Conservation (phyloP, 1,284 basidiomycete genomes). For the Ganoderma resinaceum region DNA sequence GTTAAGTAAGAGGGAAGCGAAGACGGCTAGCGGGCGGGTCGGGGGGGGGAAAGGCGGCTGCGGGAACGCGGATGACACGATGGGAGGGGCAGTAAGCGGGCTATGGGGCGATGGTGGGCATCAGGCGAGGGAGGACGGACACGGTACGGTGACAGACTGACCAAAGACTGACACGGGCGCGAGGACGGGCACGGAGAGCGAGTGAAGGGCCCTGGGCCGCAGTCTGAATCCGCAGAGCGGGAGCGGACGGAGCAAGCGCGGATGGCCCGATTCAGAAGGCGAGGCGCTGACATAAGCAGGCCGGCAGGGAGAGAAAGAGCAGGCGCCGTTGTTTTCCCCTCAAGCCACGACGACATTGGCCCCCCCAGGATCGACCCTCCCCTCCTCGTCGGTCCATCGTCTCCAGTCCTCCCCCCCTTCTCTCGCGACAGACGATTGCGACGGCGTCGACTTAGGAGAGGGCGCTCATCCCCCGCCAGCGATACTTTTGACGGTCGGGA, state of each 20-base stretch:
- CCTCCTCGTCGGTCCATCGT: conserved; percentile 47
- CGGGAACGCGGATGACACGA: conserved; percentile 12
- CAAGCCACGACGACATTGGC: conserved; percentile 43
- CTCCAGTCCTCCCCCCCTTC: conserved; percentile 40
- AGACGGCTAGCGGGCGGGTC: conserved; percentile 7
- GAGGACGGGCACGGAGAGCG: not conserved
- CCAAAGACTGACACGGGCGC: not conserved
- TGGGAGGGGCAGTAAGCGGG: not conserved
- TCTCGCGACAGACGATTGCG: conserved; percentile 51
- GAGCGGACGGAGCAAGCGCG: conserved; percentile 14
- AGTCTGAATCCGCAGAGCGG: too few species aligned
- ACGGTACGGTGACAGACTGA: not conserved
- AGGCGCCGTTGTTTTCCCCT: conserved; percentile 29
- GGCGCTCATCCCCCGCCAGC: conserved; percentile 40
- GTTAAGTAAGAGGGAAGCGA: conserved; percentile 1
- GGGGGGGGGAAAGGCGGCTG: not conserved
- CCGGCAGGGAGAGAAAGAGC: conserved; percentile 25
- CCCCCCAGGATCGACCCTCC: conserved; percentile 54
- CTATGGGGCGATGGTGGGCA: conserved; percentile 2
- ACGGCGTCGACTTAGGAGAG: conserved; percentile 46
- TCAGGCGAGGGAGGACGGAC: not conserved
- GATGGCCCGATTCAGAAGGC: conserved; percentile 11
- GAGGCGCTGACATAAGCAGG: conserved; percentile 34
- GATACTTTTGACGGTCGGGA: conserved; percentile 40
- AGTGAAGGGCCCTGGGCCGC: conserved; percentile 4